Evolutionary conservation across 2,329 filamentous ascomycete genomes (phyloP).

Genomic region (Epichloe sibirici): DNA sequence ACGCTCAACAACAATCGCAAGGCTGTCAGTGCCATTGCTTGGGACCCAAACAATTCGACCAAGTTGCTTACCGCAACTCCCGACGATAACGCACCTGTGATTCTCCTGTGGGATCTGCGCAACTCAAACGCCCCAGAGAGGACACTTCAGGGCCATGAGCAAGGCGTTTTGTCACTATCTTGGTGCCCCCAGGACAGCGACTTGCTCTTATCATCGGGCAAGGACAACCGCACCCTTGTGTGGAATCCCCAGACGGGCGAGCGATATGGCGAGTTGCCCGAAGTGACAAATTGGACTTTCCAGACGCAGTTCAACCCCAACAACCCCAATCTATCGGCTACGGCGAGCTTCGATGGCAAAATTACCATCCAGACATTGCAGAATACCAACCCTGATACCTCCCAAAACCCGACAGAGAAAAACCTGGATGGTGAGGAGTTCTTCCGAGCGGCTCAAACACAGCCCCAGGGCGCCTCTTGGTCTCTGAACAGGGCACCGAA

Average conservation of each 20-base stretch:
- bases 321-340: conserved; percentile 85
- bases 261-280: conserved; percentile 80
- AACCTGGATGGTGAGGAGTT: conserved; percentile 87
- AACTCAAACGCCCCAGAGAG: conserved; percentile 92
- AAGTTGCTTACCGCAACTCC: conserved; percentile 88
- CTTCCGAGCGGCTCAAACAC: conserved; percentile 84
- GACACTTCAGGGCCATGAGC: conserved; percentile 82
- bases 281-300: conserved; percentile 99
- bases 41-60: conserved; percentile 92
- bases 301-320: conserved; percentile 87
- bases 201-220: conserved; percentile 82
- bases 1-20: conserved; percentile 94
- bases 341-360: conserved; percentile 93
- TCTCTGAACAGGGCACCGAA: conserved; percentile 74
- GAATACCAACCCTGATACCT: conserved; percentile 72
- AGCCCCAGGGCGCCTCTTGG: conserved; percentile 84
- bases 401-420: conserved; percentile 53
- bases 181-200: conserved; percentile 91
- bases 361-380: conserved; percentile 89
- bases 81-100: conserved; percentile 76
- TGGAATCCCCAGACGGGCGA: conserved; percentile 95
- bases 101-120: conserved; percentile 86
- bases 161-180: conserved; percentile 83
- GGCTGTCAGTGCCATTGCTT: conserved; percentile 86
- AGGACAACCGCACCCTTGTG: conserved; percentile 88